Base-by-base conservation (phyloP, 805 yeast genomes). In the Priceomyces carsonii region DNA sequence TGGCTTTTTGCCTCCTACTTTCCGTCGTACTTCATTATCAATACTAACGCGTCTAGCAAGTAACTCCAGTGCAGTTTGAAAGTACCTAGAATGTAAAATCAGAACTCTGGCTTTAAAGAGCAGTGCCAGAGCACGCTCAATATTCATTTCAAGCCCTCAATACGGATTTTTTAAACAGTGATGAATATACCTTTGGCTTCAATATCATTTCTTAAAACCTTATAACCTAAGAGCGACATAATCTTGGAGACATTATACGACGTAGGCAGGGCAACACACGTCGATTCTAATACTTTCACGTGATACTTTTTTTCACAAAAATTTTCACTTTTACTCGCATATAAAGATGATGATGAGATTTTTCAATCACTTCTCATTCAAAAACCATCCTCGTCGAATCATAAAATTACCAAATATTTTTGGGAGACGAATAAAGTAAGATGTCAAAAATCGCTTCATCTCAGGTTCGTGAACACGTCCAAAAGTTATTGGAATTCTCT, bases 391-490 rank as follows among this genome's bases (percentile, higher is more conserved):
- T 67, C 78, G 82, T 77, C 82, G 82, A 73, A 67, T 67, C 75
- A 70, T 69, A 65, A 47, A 35, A 68, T 51, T 55, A 62, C 69
- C 71, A 68, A 64, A 55, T 64, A 41, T 52, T 43, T 63, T 80
- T 84, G 95, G 93, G 87, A 85, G 93, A 84, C 90, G 80, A 70
- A 44, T 55, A 50, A 48, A 32, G 43, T 51, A 68, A 57, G 52
- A 84, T 85, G 91, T 85, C 95, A 58, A 93, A 93, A 79, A 79
- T 93, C 71, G 79, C 91, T 60, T 78, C 85, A 61, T 67, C 95
- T 66, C 90, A 85, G 75, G 95, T 93, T 62, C 95, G 99, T 79
- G 96, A 85, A 66, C 80, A 89, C 81, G 97, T 93, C 70, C 80
- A 85, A 71, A 83, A 87, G 75, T 79, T 93, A 66, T 77, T 93